Base-by-base conservation (phyloP, 805 yeast genomes). In the Yamadazyma endophytica region DNA sequence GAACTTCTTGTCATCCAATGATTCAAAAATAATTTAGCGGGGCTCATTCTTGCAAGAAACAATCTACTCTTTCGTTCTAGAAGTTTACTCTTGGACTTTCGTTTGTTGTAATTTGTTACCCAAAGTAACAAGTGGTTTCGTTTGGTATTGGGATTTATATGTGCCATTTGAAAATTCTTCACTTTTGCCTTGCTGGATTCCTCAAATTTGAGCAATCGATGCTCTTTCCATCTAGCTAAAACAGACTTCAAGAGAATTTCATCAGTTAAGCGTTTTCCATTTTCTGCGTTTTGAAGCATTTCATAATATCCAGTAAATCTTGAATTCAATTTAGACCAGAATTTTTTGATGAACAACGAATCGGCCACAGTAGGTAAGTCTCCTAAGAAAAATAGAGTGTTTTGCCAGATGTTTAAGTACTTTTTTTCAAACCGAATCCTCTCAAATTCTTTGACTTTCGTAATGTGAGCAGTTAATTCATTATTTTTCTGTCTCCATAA, bases 211-310 rank as follows among this genome's bases (percentile, higher is more conserved):
- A 25, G 20, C 4, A 43, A 40, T 32, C 49, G 52, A 2, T 31
- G 31, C 1, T 32, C 22, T 26, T 48, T 48, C 69, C 69, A 63
- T 13, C 16, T 26, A 7, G 25, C 18, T 4, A 51, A 25, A 3
- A 28, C 23, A 4, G 32, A 23, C n/a, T 22, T 26, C 7, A 41
- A 15, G 3, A 29, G 17, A 11, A 36, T 20, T 16, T 31, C 28
- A 2, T 36, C 26, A 11, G 33, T n/a, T n/a, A n/a, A n/a, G n/a
- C n/a, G n/a, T n/a, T n/a, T n/a, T n/a, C n/a, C 6, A 22, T 22
- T 22, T 22, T 22, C 24, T 6, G 15, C 11, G 6, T 21, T 18
- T 9, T 6, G 5, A 8, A 32, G 21, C 5, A 4, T n/a, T 6
- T 25, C 24, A 8, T 22, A 13, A 17, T 32, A 28, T 8, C 14